These are phyloP conservation scores for Heliosperma pusillum DNA, from an alignment of 148 eudicot genomes.

Conservation along the genomic window DNA sequence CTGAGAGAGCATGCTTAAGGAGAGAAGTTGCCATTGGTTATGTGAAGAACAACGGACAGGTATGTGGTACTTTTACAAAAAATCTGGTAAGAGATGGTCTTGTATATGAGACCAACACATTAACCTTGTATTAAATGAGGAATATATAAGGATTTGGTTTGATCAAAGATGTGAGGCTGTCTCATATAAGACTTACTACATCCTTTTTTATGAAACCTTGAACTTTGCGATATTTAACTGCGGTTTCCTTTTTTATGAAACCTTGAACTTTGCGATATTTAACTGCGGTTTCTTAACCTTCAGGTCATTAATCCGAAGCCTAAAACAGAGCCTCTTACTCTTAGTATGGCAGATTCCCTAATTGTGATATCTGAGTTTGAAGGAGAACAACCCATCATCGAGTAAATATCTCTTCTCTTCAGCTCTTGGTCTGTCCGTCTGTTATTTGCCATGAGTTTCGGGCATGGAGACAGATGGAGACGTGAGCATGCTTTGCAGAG, in stretches of 20 bases:
- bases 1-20: slow-evolving; percentile 78
- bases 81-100: background rate
- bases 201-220: background rate
- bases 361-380: slow-evolving; percentile 96
- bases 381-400: slow-evolving; percentile 67
- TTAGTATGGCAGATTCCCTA: slow-evolving; percentile 58
- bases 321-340: slow-evolving; percentile 68
- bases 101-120: background rate
- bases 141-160: background rate
- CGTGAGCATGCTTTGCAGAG: background rate
- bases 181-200: background rate
- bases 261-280: background rate
- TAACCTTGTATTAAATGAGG: background rate
- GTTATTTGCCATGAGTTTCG: background rate
- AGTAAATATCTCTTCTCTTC: slow-evolving; percentile 15
- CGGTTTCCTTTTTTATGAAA: background rate
- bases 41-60: slow-evolving; percentile 71
- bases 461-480: background rate
- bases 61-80: slow-evolving; percentile 8
- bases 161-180: too few species aligned
- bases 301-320: slow-evolving; percentile 85
- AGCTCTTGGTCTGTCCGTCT: background rate
- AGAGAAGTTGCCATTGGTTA: slow-evolving; percentile 94
- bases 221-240: background rate
- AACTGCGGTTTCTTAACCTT: slow-evolving; percentile 8